Percentiles rank a stretch among this genome's conserved stretches.
Conservation (phyloP, 345 rosid genomes). For the Brassica juncea region DNA sequence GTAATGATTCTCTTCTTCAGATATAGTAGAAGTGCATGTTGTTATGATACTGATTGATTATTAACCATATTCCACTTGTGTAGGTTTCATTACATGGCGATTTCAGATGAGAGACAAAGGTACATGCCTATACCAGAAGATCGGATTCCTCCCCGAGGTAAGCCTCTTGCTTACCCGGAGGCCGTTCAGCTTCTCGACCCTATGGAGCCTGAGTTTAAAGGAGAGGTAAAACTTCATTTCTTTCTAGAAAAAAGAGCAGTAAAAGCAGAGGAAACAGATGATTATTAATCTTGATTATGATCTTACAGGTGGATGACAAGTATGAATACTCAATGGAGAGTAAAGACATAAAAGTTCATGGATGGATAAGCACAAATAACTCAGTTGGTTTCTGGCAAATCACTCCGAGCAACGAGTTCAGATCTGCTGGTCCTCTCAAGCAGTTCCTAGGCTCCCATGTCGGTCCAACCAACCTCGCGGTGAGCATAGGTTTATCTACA, state of each 20-base stretch:
- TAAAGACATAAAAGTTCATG: slow-evolving; percentile 69
- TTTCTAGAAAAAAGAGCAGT: neutral
- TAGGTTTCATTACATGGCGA: slow-evolving; percentile 86
- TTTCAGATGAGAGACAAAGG: slow-evolving; percentile 81
- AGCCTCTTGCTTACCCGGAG: slow-evolving; percentile 71
- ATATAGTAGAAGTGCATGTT: neutral
- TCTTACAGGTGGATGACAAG: slow-evolving; percentile 82
- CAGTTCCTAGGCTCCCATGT: slow-evolving; percentile 86
- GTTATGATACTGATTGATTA: neutral
- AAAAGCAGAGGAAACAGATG: slow-evolving; percentile 27
- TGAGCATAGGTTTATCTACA: slow-evolving; percentile 32
- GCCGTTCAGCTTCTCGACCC: slow-evolving; percentile 81
- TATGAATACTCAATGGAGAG: slow-evolving; percentile 75
- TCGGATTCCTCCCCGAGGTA: slow-evolving; percentile 61
- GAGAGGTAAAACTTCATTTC: slow-evolving; percentile 52
- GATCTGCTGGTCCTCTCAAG: slow-evolving; percentile 83
- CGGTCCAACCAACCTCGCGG: slow-evolving; percentile 85
- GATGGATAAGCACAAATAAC: slow-evolving; percentile 77
- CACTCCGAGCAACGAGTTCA: slow-evolving; percentile 88
- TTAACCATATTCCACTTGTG: neutral
- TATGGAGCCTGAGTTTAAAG: slow-evolving; percentile 64
- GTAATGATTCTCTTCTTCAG: slow-evolving; percentile 36
- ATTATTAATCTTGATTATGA: neutral
- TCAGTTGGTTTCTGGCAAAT: slow-evolving; percentile 91
- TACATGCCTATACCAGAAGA: slow-evolving; percentile 89